Evolutionary conservation across 176 grass and related monocot species (phyloP).

Genomic region (Saccharum spontaneum): DNA sequence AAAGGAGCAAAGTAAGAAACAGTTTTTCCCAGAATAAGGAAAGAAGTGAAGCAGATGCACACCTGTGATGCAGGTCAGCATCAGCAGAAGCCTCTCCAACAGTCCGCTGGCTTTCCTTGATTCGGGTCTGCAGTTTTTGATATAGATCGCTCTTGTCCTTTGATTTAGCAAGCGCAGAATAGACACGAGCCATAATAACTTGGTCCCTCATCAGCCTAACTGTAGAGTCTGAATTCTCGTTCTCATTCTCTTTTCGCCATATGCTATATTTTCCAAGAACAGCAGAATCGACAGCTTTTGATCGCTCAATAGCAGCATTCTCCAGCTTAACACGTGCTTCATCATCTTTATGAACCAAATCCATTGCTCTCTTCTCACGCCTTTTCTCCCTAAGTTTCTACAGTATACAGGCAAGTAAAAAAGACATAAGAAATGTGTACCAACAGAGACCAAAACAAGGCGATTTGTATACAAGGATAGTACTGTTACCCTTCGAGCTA

Average conservation of each 20-base stretch:
- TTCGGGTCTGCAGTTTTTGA: conserved; percentile 68
- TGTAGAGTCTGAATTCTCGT: conserved; percentile 91
- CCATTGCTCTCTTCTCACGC: conserved; percentile 75
- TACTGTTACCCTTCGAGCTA: conserved; percentile 74
- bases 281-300: conserved; percentile 89
- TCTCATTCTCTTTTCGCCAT: conserved; percentile 93
- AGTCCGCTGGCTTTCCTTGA: conserved; percentile 91
- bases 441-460: conserved; percentile 13
- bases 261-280: conserved; percentile 97
- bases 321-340: conserved; percentile 85
- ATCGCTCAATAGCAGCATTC: conserved; percentile 90
- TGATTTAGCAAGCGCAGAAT: conserved; percentile 68
- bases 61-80: conserved; percentile 90
- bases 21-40: background rate
- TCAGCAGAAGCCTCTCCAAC: conserved; percentile 85
- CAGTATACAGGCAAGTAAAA: conserved; percentile 16
- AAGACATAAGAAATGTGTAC: conserved; percentile 2
- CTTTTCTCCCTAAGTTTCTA: conserved; percentile 92
- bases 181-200: conserved; percentile 96
- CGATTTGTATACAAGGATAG: conserved; percentile 28
- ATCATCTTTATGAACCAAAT: conserved; percentile 79
- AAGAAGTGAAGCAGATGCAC: conserved; percentile 30
- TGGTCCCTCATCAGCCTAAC: conserved; percentile 99
- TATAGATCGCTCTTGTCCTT: conserved; percentile 68
- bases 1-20: conserved; percentile 25